These are phyloP conservation scores for Teunomyces atbi DNA, from an alignment of 805 yeast species.

Conservation along the genomic window DNA sequence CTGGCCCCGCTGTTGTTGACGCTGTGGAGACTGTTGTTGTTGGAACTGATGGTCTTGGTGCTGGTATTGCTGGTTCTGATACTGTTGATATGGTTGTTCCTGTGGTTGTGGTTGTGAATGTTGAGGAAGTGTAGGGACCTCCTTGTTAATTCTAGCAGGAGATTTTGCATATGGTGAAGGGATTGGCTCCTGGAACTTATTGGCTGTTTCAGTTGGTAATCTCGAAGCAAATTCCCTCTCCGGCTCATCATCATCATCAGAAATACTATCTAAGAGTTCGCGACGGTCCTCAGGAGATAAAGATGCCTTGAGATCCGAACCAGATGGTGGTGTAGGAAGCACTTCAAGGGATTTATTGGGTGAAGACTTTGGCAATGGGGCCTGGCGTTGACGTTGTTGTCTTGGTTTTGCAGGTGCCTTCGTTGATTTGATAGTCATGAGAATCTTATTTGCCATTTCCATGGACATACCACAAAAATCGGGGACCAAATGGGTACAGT, in stretches of 20 bases:
- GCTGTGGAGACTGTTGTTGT: slow-evolving; percentile 16
- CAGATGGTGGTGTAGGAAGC: background rate
- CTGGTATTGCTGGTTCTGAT: slow-evolving; percentile 8
- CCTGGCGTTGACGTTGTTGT: slow-evolving; percentile 8
- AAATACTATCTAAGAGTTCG: slow-evolving; percentile 6
- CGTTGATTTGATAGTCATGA: slow-evolving; percentile 79
- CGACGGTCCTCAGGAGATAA: slow-evolving; percentile 8
- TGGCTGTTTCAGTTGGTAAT: slow-evolving; percentile 30
- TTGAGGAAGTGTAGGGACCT: background rate
- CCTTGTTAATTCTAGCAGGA: slow-evolving; percentile 10
- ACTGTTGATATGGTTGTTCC: slow-evolving; percentile 11
- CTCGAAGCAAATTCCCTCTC: slow-evolving; percentile 19
- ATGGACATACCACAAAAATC: slow-evolving; percentile 98
- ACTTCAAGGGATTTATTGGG: slow-evolving; percentile 1
- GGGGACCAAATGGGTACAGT: slow-evolving; percentile 92
- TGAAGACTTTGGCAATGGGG: slow-evolving; percentile 5
- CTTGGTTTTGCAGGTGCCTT: slow-evolving; percentile 21
- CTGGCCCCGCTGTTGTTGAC: slow-evolving; percentile 15
- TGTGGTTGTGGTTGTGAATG: background rate
- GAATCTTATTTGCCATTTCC: slow-evolving; percentile 91
- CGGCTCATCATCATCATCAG: slow-evolving; percentile 23
- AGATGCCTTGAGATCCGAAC: slow-evolving; percentile 3
- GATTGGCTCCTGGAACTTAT: slow-evolving; percentile 26
- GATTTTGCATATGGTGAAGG: slow-evolving; percentile 21
- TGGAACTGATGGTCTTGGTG: slow-evolving; percentile 16